Percentiles rank a stretch among this genome's conserved stretches.
Evolutionary conservation across 2,329 filamentous ascomycete species (phyloP).

Genomic region (Cyphellophora europaea): DNA sequence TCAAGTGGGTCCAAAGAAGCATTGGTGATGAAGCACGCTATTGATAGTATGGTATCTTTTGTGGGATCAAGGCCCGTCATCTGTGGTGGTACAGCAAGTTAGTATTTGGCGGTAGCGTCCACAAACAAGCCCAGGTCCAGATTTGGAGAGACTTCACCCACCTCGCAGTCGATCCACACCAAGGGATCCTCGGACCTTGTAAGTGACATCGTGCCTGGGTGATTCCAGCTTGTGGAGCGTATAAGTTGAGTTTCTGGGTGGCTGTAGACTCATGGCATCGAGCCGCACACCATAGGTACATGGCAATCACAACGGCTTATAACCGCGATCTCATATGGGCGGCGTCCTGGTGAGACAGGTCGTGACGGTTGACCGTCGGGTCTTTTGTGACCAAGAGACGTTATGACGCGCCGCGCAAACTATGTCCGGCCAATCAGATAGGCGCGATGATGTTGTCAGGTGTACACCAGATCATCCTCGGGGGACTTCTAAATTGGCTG

Average conservation of each 20-base stretch:
- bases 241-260: no score
- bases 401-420: neutral
- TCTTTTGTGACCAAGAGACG: no score
- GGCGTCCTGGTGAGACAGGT: no score
- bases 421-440: neutral
- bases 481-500: no score
- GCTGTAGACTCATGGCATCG: no score
- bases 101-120: neutral
- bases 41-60: constrained; percentile 77
- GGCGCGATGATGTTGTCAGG: neutral
- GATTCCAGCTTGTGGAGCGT: no score
- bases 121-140: constrained; percentile 2
- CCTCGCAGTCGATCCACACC: constrained; percentile 80
- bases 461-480: no score
- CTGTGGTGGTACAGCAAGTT: constrained; percentile 34
- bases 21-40: constrained; percentile 87
- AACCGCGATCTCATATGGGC: no score
- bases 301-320: no score
- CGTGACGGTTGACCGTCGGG: no score
- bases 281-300: no score
- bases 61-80: constrained; percentile 84
- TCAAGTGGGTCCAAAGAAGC: constrained; percentile 68
- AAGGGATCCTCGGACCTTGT: constrained; percentile 53
- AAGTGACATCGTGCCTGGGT: constrained; percentile 27
- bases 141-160: constrained; percentile 21